Percentiles rank a stretch among this genome's conserved stretches.
Evolutionary conservation across 176 grass and related monocot genomes (phyloP).

Genomic region (Lolium rigidum): DNA sequence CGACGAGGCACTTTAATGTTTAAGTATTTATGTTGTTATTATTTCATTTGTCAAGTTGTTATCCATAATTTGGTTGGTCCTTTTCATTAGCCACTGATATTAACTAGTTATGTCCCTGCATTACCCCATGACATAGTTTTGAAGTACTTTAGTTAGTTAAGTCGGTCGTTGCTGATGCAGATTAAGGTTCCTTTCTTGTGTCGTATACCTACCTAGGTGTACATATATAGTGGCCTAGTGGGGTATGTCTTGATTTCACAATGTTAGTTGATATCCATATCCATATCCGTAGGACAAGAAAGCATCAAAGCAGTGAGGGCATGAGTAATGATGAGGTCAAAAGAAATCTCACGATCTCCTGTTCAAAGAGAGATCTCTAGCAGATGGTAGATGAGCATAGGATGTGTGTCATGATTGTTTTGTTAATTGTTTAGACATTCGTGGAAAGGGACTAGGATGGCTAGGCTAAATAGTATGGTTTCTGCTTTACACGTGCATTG

Average conservation of each 20-base stretch:
- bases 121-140: too few species aligned
- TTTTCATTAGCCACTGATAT: too few species aligned
- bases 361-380: background rate
- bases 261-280: too few species aligned
- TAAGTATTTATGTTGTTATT: too few species aligned
- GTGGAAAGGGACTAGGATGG: conserved; percentile 6
- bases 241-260: background rate
- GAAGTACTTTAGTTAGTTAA: background rate
- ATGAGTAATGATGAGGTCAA: background rate
- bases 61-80: too few species aligned
- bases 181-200: background rate
- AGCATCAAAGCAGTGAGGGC: background rate
- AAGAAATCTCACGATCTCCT: background rate
- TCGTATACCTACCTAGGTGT: too few species aligned
- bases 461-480: too few species aligned
- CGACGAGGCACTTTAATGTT: too few species aligned
- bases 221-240: background rate
- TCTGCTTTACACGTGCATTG: too few species aligned
- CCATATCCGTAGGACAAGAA: background rate
- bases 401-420: background rate
- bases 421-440: background rate
- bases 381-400: background rate
- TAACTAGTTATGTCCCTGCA: too few species aligned
- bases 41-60: too few species aligned
- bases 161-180: background rate